These are phyloP conservation scores for Cryptosporidium sp. DNA, from an alignment of 169 alveolate genomes.

Conservation along the genomic window DNA sequence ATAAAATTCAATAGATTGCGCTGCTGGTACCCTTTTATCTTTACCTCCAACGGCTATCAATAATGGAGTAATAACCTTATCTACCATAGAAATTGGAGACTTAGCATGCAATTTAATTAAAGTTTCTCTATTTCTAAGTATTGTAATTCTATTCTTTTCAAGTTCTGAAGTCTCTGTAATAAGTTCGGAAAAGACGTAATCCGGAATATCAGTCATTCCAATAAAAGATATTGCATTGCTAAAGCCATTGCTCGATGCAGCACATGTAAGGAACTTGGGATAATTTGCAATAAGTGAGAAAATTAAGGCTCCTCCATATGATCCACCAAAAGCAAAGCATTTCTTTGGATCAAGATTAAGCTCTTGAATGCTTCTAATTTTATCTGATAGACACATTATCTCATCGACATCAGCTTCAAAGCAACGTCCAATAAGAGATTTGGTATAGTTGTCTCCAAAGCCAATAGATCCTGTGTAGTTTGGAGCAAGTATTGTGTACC, in stretches of 20 bases:
- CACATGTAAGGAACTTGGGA: constrained; percentile 30
- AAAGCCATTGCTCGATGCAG: constrained; percentile 31
- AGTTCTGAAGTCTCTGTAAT: constrained; percentile 1
- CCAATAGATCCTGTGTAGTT: constrained; percentile 55
- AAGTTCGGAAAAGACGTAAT: constrained; percentile 27
- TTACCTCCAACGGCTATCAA: constrained; percentile 39
- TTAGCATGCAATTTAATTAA: constrained; percentile 3
- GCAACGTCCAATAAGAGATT: not conserved
- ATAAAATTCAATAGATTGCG: constrained; percentile 70
- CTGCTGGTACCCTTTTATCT: constrained; percentile 43
- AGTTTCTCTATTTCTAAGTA: constrained; percentile 3
- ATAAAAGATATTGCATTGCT: constrained; percentile 32
- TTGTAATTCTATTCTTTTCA: not conserved
- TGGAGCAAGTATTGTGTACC: constrained; percentile 47
- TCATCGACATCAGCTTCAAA: constrained; percentile 34
- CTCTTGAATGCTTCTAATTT: constrained; percentile 9
- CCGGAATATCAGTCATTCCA: constrained; percentile 54
- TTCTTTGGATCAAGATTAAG: constrained; percentile 9
- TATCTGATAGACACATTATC: not conserved
- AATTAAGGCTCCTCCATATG: constrained; percentile 62
- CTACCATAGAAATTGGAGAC: constrained; percentile 49
- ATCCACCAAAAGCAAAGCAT: constrained; percentile 71
- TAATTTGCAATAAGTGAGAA: not conserved
- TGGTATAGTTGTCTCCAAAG: constrained; percentile 54
- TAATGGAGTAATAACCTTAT: constrained; percentile 52